Evolutionary conservation across 202 grass and related monocot species (phyloP), one percentile per base, ranked within the genome.

Genomic region (Eragrostis tef): DNA sequence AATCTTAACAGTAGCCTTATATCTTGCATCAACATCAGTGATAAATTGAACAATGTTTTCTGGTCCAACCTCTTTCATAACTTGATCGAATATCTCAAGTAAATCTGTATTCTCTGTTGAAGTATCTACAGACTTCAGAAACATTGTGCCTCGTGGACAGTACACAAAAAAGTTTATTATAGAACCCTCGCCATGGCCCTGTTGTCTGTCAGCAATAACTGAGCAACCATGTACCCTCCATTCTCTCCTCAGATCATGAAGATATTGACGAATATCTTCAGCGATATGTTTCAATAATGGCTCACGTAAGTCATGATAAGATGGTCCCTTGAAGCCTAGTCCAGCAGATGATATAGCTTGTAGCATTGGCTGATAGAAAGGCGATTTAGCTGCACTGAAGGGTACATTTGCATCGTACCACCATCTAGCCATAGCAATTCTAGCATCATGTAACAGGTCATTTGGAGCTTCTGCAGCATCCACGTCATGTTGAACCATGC

Each of bases 41-140:
- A 95, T 86, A 84, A 95, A 88, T 42, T 95, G 90, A 57, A 95
- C 87, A 57, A 92, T 74, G 70, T 92, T 95, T 63, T 87, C 67
- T 20, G 76, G 59, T 14, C 87, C 93, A 73, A 95, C 85, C 78
- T 92, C 93, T 79, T 80, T 86, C 72, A 92, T 81, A 73, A 92
- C 84, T 61, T 91, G 83, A 51, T 92, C 85, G 71, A 95, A 95
- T 69, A 95, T 88, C 24, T 60, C 74, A 74, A 95, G 58, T 57
- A 90, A 87, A 79, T 29, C 34, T 41, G 60, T 27, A 44, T 71
- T 88, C 43, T 84, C 86, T 57, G 72, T 67, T 49, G 74, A 86
- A 63, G 81, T 82, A 90, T 95, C 75, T 49, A 88, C 57, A 6
- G 93, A 95, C 79, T 88, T 95, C 52, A 95, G 71, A 84, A 92